These are phyloP conservation scores for Teratosphaeria gauchensis DNA, from an alignment of 2,329 filamentous ascomycete genomes.

Conservation along the genomic window DNA sequence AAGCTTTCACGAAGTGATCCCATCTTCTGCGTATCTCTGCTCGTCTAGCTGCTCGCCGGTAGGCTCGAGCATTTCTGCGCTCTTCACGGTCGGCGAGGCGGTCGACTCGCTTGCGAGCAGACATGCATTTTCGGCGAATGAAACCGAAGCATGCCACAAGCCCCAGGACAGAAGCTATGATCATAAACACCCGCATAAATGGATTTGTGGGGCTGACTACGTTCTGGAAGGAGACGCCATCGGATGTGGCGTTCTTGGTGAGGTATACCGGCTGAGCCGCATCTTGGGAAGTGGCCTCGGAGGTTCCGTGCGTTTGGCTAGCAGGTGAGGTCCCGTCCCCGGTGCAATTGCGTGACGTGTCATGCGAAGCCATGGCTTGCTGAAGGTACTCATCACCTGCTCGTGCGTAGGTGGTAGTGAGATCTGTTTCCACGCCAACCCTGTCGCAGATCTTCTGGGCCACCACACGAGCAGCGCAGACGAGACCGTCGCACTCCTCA, in stretches of 20 bases:
- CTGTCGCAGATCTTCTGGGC: conserved; percentile 24
- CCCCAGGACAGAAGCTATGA: conserved; percentile 36
- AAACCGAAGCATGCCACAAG: conserved; percentile 35
- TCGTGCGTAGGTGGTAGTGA: conserved; percentile 6
- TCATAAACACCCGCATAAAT: conserved; percentile 32
- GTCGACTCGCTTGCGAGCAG: conserved; percentile 42
- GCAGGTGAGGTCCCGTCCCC: not conserved
- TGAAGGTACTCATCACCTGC: not conserved
- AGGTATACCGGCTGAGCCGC: conserved; percentile 1
- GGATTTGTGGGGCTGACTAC: conserved; percentile 16
- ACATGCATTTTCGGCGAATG: conserved; percentile 40
- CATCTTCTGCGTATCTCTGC: conserved; percentile 44
- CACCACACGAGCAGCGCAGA: conserved; percentile 32
- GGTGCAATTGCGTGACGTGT: conserved; percentile 3
- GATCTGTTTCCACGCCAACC: conserved; percentile 14
- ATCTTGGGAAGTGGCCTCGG: not conserved
- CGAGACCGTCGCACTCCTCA: conserved; percentile 33
- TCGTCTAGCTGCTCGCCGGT: conserved; percentile 43
- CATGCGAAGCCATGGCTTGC: not conserved
- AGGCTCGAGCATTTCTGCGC: conserved; percentile 41
- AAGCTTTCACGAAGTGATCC: conserved; percentile 23
- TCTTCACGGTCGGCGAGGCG: conserved; percentile 46
- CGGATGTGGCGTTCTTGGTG: conserved; percentile 8
- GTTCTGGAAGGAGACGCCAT: conserved; percentile 11
- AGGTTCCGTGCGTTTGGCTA: not conserved